A percentile compares a stretch with the other conserved stretches of the same genome.
phyloP scores from a whole-genome alignment of 306 rosid species.

The Gillenia trifoliata region DNA sequence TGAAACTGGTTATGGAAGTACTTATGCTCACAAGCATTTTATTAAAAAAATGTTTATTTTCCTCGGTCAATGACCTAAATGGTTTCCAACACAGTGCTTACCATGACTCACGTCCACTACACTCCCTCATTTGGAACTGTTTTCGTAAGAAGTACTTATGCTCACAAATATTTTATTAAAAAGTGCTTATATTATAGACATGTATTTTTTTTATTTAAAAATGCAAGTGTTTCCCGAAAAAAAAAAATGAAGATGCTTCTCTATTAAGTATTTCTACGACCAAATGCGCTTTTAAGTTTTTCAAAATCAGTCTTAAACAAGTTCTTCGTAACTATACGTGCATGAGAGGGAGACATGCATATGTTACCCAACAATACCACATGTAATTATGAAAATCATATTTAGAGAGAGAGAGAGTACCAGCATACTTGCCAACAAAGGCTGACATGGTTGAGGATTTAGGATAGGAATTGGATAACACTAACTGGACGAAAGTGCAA shows the following conservation, averaged over 20 bases:
- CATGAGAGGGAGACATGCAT: not conserved
- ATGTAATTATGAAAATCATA: not conserved
- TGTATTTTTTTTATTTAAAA: too few species aligned
- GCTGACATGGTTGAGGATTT: constrained; percentile 66
- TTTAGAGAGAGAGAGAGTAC: constrained; percentile 18
- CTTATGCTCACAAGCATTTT: too few species aligned
- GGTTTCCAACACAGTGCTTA: not conserved
- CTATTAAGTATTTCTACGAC: not conserved
- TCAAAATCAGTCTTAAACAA: not conserved
- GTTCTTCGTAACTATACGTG: not conserved
- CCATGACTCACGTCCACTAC: not conserved
- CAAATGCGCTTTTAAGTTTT: too few species aligned
- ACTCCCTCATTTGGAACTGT: not conserved
- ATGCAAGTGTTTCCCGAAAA: too few species aligned
- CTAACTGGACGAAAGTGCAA: constrained; percentile 37
- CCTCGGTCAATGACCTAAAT: not conserved
- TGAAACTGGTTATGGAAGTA: not conserved
- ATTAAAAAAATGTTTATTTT: not conserved
- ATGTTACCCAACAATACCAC: not conserved
- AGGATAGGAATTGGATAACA: constrained; percentile 15
- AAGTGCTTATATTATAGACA: too few species aligned
- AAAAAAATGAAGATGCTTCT: too few species aligned
- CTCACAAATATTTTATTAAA: too few species aligned
- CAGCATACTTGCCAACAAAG: constrained; percentile 91
- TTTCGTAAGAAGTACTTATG: not conserved